Base-by-base conservation (phyloP, 2,329 filamentous ascomycete species). In the Colletotrichum sp. region DNA sequence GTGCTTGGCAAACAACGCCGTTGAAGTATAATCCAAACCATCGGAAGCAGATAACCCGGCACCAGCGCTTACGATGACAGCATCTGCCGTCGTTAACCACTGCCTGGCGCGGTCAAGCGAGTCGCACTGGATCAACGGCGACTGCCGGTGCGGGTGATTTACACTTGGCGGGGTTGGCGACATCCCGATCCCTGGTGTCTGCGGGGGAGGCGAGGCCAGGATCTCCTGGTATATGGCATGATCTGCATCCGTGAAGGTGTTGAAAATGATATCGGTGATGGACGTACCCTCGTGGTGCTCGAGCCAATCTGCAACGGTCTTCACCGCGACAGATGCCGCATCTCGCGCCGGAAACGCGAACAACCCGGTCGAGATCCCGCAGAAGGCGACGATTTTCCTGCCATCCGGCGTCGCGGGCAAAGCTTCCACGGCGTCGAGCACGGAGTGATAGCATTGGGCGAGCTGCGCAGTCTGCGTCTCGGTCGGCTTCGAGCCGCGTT, bases 311-410 rank as follows among this genome's bases (percentile, higher is more conserved):
- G 76, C 48, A 30, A 74, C 74, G 26, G 64, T 36, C 4, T 78
- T 72, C 9, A 82, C 79, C 1, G 83, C 83, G 26, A 83, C 81
- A 9, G 75, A 67, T 5, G 81, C 80, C 5, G 83, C 83, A 36
- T 80, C 63, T 24, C 70, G 76, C 0, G 78, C 76, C 6, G 83
- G 84, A 52, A 84, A 85, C 9, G 81, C 80, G 62, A 84, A 85
- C n/a, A 84, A 48, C 1, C 84, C 84, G 3, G 83, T 85, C 7
- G 83, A 84, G 26, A 84, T 81, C 16, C 83, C 80, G 71, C 83
- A 85, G 34, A 84, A 78, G 8, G 81, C 82, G 5, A 85, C 74
- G 2, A 79, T 78, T 55, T 83, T 84, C 15, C 79, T 76, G 15
- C 66, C 76, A 64, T 78, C 79, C 34, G 81, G 79, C 2, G 67